Evolutionary conservation across 805 yeast species (phyloP).

Genomic region (Nakazawaea ambrosiae): DNA sequence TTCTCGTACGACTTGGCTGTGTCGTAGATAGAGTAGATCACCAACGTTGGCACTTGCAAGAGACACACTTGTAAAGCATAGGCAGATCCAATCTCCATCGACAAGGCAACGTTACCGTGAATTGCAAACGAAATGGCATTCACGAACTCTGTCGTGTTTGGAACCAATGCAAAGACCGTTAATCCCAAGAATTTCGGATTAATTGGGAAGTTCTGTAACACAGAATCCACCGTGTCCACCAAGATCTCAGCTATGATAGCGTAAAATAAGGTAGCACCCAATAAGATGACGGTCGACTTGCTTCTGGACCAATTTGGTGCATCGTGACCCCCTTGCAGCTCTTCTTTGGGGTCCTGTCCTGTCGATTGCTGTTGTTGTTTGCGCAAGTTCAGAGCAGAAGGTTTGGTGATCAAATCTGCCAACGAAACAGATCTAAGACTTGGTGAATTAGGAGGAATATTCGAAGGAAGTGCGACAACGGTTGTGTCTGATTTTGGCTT

Average conservation of each 20-base stretch:
- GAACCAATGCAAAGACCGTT: conserved; percentile 92
- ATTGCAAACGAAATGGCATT: conserved; percentile 97
- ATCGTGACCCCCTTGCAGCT: conserved; percentile 65
- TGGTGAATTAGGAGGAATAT: conserved; percentile 5
- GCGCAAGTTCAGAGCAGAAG: conserved; percentile 4
- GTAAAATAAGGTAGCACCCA: conserved; percentile 79
- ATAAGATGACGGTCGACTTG: conserved; percentile 74
- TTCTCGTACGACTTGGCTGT: conserved; percentile 27
- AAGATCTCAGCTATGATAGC: conserved; percentile 92
- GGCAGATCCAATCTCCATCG: conserved; percentile 98
- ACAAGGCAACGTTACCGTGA: conserved; percentile 90
- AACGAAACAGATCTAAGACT: conserved; percentile 10
- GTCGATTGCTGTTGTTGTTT: conserved; percentile 12
- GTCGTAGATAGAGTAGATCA: conserved; percentile 60
- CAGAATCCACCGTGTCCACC: conserved; percentile 89
- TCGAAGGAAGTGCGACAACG: background rate
- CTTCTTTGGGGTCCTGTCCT: conserved; percentile 12
- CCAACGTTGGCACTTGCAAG: conserved; percentile 87
- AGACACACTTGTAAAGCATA: conserved; percentile 94
- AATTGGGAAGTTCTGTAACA: conserved; percentile 69
- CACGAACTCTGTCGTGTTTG: conserved; percentile 93
- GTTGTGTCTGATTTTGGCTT: conserved; percentile 15
- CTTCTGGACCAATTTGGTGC: conserved; percentile 95
- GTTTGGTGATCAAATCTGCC: conserved; percentile 4
- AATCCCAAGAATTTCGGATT: conserved; percentile 88